Evolutionary conservation across 768 basidiomycete genomes (phyloP), one percentile per base, ranked within the genome.

Genomic region (Russula abietina): DNA sequence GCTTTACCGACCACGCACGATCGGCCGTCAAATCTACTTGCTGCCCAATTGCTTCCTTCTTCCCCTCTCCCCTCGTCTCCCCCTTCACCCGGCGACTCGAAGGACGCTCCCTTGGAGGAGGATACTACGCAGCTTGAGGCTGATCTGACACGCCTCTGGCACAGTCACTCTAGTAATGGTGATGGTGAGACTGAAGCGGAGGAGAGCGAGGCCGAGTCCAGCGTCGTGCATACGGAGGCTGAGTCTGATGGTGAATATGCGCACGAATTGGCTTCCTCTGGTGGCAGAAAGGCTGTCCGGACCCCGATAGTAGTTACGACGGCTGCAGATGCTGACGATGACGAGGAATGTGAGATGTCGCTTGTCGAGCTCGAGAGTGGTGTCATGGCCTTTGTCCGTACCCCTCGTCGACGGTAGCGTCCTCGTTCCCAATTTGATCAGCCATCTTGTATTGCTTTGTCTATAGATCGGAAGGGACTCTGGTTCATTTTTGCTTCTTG

Each of bases 351-450:
- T 46, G 65, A 65, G 62, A 65, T 65, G 65, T 54, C 62, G 5
- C 65, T 66, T 7, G 53, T 66, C 39, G 65, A 64, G 62, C 65
- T 66, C 46, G 65, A 66, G 62, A 64, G 41, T 43, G 65, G 65
- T 7, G 65, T 64, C 30, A 64, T 66, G 24, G 17, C 56, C 30
- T 66, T 66, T 51, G 65, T 66, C 52, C 65, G 65, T 32, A 53
- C 32, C 30, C 54, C 58, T 41, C 63, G 63, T 28, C 65, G 65
- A 36, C 46, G 57, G 53, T 66, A 59, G 50, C 30, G n/a, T 55
- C 16, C 12, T 10, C 61, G 3, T 22, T 30, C 16, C 17, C 52
- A 14, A 39, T 59, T 38, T 32, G 46, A 48, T 52, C 30, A 28
- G 33, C 53, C n/a, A 33, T 54, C 38, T 49, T 36, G 46, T 64